Conservation (phyloP, 164 flowering plant species). For the Berberis thunbergii region DNA sequence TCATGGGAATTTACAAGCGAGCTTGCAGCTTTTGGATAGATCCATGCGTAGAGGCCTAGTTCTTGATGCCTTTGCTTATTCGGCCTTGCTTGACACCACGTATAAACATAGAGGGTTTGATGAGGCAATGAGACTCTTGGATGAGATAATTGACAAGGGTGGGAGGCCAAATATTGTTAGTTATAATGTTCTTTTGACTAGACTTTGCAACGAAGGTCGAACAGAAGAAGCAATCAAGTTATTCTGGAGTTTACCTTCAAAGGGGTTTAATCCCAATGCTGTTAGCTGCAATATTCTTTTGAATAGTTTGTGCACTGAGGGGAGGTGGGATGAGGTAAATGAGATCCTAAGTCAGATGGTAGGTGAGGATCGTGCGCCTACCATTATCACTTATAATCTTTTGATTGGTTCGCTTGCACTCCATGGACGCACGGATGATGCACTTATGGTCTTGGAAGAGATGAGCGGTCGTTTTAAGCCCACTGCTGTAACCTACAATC, state of each 20-base stretch:
- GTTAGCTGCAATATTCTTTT: conserved; percentile 79
- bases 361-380: conserved; percentile 48
- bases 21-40: conserved; percentile 60
- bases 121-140: conserved; percentile 66
- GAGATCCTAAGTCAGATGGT: conserved; percentile 73
- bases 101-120: conserved; percentile 70
- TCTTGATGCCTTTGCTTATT: conserved; percentile 75
- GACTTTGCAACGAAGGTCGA: conserved; percentile 80
- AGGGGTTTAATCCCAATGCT: conserved; percentile 72
- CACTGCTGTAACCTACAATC: conserved; percentile 66
- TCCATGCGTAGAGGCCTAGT: conserved; percentile 58
- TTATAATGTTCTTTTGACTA: conserved; percentile 79
- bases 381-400: conserved; percentile 67
- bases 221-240: conserved; percentile 54
- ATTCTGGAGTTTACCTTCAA: conserved; percentile 52
- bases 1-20: conserved; percentile 51
- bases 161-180: conserved; percentile 78
- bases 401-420: conserved; percentile 61
- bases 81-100: conserved; percentile 79
- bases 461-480: conserved; percentile 47
- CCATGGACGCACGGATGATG: conserved; percentile 54
- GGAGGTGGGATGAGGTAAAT: conserved; percentile 74
- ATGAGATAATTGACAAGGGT: conserved; percentile 64
- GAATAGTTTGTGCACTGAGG: conserved; percentile 54
- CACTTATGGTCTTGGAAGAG: conserved; percentile 59